Evolutionary conservation across 73 alveolate species (phyloP).

Genomic region (Effrenium voratum): DNA sequence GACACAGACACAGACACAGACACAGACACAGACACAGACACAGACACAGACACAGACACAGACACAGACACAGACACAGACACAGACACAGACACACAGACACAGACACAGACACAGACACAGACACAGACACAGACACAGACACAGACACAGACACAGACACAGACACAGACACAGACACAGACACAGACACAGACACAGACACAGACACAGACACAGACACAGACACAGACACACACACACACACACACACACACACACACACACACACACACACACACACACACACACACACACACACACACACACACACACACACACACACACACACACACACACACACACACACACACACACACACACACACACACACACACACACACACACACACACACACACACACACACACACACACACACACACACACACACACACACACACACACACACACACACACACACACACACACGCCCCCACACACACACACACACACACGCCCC

Average conservation of each 20-base stretch:
- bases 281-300: constrained; percentile 25
- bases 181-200: constrained; percentile 10
- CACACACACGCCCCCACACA: constrained; percentile 2
- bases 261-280: background rate
- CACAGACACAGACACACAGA: background rate
- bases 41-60: background rate
- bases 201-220: constrained; percentile 3
- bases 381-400: constrained; percentile 8
- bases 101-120: background rate
- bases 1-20: constrained; percentile 18
- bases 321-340: constrained; percentile 32
- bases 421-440: constrained; percentile 28
- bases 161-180: background rate
- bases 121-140: constrained; percentile 4
- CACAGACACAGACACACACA: constrained; percentile 10
- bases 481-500: background rate
- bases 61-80: constrained; percentile 3
- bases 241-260: constrained; percentile 23
- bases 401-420: background rate
- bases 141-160: background rate
- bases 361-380: constrained; percentile 1
- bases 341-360: constrained; percentile 8
- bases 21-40: constrained; percentile 4
- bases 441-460: constrained; percentile 27
- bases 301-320: constrained; percentile 24